These are phyloP conservation scores for Axilococcus clingmanii DNA, from an alignment of 139 green algal genomes.

Conservation along the genomic window DNA sequence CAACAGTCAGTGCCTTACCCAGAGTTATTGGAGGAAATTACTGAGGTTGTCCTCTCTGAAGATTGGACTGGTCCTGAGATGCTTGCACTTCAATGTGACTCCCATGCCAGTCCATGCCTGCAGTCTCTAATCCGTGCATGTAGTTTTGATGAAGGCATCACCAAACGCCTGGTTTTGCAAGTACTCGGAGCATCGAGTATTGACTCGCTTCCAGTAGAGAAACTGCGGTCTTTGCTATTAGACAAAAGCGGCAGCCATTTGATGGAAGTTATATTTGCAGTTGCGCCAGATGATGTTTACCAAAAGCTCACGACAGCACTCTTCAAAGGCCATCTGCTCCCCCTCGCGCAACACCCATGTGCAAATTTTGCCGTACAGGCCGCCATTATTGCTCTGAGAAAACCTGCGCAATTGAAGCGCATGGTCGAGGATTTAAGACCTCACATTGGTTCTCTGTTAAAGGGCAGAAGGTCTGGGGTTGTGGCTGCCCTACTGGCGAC, in stretches of 20 bases:
- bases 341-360: conserved; percentile 38
- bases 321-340: conserved; percentile 29
- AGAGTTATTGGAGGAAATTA: conserved; percentile 19
- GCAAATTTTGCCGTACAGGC: conserved; percentile 75
- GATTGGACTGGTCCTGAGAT: conserved; percentile 27
- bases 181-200: conserved; percentile 33
- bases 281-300: conserved; percentile 22
- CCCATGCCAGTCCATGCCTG: conserved; percentile 47
- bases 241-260: conserved; percentile 48
- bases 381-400: conserved; percentile 26
- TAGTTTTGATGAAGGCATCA: conserved; percentile 11
- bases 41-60: conserved; percentile 18
- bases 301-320: conserved; percentile 25
- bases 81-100: conserved; percentile 32
- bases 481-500: conserved; percentile 51
- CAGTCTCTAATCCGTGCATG: conserved; percentile 46
- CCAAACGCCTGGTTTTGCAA: conserved; percentile 32
- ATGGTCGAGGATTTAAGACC: conserved; percentile 41
- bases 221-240: conserved; percentile 24
- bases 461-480: conserved; percentile 44
- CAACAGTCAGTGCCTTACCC: conserved; percentile 21
- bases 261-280: conserved; percentile 36
- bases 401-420: conserved; percentile 29
- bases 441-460: conserved; percentile 44
- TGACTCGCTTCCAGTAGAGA: conserved; percentile 24